These are phyloP conservation scores for Usnea hakonensis DNA, from an alignment of 495 filamentous ascomycete genomes.

Conservation along the genomic window DNA sequence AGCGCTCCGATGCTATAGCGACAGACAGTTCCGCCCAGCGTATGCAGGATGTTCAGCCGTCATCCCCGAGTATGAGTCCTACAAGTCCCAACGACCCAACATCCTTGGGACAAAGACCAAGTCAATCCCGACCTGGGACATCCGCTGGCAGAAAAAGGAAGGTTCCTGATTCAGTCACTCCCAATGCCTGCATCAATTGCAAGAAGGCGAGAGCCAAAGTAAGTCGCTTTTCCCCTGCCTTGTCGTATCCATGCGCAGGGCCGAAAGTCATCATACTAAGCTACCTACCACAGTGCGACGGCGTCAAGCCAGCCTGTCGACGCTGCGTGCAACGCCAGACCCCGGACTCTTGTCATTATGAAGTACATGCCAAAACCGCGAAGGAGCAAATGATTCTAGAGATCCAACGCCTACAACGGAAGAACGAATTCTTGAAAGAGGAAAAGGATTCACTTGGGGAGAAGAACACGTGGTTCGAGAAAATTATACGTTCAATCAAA, in stretches of 20 bases:
- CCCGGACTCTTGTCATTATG: slow-evolving; percentile 16
- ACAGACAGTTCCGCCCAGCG: slow-evolving; percentile 2
- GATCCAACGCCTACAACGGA: slow-evolving; percentile 20
- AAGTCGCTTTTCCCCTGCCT: background rate
- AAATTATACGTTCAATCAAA: slow-evolving; percentile 30
- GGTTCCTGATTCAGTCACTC: slow-evolving; percentile 26
- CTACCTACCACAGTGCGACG: slow-evolving; percentile 18
- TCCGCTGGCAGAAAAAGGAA: slow-evolving; percentile 16
- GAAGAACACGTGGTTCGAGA: slow-evolving; percentile 28
- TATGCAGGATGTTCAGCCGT: slow-evolving; percentile 5
- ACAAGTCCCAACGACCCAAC: background rate
- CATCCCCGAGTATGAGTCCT: background rate
- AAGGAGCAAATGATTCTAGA: slow-evolving; percentile 22
- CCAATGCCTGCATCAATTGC: slow-evolving; percentile 29
- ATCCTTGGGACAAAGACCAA: background rate
- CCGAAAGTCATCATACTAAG: background rate
- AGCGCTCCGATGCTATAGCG: background rate
- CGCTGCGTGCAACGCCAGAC: slow-evolving; percentile 17
- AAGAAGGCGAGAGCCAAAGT: slow-evolving; percentile 30
- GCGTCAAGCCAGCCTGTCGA: slow-evolving; percentile 18
- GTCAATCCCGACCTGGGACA: slow-evolving; percentile 3
- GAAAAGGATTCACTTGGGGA: slow-evolving; percentile 17
- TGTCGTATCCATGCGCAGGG: background rate
- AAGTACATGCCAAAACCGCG: slow-evolving; percentile 21
- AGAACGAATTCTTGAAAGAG: slow-evolving; percentile 14